Percentiles rank a stretch among this genome's conserved stretches.
Evolutionary conservation across 306 rosid genomes (phyloP).

Genomic region (Cucumis hystrix): DNA sequence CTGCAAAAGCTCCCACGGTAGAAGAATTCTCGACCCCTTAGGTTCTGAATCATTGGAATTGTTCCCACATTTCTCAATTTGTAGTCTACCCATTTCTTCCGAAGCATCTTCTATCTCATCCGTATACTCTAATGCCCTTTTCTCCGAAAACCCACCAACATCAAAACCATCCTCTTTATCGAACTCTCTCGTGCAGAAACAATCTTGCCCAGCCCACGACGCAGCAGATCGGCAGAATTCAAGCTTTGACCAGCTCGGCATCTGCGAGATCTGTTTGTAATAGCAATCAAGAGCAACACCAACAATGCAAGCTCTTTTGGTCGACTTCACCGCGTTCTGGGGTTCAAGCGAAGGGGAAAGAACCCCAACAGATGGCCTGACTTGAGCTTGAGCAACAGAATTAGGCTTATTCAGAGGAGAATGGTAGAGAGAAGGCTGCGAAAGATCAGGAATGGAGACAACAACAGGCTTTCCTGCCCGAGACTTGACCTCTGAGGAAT

Average conservation of each 20-base stretch:
- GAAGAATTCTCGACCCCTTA: slow-evolving; percentile 55
- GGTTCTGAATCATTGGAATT: slow-evolving; percentile 11
- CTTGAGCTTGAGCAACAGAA: background rate
- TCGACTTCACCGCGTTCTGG: slow-evolving; percentile 69
- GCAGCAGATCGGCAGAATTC: slow-evolving; percentile 55
- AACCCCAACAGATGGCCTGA: slow-evolving; percentile 38
- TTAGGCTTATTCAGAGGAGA: slow-evolving; percentile 28
- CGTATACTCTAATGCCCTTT: slow-evolving; percentile 9
- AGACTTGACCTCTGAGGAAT: slow-evolving; percentile 66
- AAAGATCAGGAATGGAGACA: slow-evolving; percentile 76
- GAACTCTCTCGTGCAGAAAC: slow-evolving; percentile 46
- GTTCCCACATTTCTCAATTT: slow-evolving; percentile 21
- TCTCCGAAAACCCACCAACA: slow-evolving; percentile 19
- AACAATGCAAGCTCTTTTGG: slow-evolving; percentile 70
- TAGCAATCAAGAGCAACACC: slow-evolving; percentile 72
- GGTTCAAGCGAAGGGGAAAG: slow-evolving; percentile 73
- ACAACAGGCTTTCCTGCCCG: slow-evolving; percentile 70
- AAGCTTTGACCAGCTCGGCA: slow-evolving; percentile 95
- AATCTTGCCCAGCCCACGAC: slow-evolving; percentile 77
- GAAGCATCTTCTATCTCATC: slow-evolving; percentile 29
- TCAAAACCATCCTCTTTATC: slow-evolving; percentile 15
- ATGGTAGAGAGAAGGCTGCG: slow-evolving; percentile 80
- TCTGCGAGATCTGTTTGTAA: slow-evolving; percentile 85
- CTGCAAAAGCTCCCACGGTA: slow-evolving; percentile 95
- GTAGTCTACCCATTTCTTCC: slow-evolving; percentile 28